Conservation (phyloP, 1,284 basidiomycete species). For the Inonotus hispidus region DNA sequence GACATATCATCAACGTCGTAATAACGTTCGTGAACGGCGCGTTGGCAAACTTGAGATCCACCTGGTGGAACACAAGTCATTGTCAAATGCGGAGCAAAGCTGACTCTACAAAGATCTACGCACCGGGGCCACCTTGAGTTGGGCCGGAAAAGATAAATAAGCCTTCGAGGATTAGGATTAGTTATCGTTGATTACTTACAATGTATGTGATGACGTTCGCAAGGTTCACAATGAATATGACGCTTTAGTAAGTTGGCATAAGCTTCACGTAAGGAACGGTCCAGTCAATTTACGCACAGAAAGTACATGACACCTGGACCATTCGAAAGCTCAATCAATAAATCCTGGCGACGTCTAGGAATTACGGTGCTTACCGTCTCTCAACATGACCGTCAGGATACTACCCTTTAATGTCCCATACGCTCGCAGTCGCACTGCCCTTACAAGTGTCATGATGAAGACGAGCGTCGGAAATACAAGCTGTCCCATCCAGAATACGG, state of each 20-base stretch:
- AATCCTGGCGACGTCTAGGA: background rate
- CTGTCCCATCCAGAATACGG: constrained; percentile 18
- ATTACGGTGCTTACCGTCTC: constrained; percentile 10
- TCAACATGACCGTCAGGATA: constrained; percentile 8
- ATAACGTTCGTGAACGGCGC: constrained; percentile 15
- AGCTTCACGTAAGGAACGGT: background rate
- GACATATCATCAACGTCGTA: constrained; percentile 12
- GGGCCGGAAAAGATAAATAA: background rate
- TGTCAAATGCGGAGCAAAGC: background rate
- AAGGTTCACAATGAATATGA: constrained; percentile 15
- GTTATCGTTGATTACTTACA: constrained; percentile 8
- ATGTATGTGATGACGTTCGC: constrained; percentile 14
- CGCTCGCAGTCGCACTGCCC: constrained; percentile 8
- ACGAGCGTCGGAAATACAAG: constrained; percentile 17
- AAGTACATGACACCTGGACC: constrained; percentile 14
- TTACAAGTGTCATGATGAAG: constrained; percentile 10
- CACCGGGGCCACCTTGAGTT: constrained; percentile 6
- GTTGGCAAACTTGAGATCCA: constrained; percentile 11
- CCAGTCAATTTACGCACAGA: constrained; percentile 1
- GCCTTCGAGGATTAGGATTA: background rate
- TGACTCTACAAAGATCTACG: background rate
- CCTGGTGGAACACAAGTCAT: background rate
- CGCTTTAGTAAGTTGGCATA: background rate
- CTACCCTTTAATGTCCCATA: constrained; percentile 8
- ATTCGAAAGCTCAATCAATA: background rate